Conservation (phyloP, 1,139 yeast genomes). For the Candida mesenterica region DNA sequence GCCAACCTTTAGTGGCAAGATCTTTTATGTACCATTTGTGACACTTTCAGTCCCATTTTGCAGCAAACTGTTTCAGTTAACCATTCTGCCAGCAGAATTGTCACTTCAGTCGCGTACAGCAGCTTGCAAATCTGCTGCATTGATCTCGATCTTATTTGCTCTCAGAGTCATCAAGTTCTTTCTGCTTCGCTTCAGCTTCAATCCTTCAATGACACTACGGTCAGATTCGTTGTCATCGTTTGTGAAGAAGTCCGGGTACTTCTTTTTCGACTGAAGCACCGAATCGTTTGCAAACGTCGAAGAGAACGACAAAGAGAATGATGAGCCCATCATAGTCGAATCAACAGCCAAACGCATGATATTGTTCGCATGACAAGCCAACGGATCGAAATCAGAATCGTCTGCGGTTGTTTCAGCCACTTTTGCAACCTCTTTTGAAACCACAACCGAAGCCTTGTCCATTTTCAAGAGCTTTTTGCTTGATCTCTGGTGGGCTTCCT, state of each 20-base stretch:
- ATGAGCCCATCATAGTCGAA: constrained; percentile 47
- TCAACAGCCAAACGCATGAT: constrained; percentile 51
- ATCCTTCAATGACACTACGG: constrained; percentile 29
- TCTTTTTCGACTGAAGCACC: constrained; percentile 19
- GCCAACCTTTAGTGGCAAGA: too few species aligned
- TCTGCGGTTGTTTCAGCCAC: constrained; percentile 15
- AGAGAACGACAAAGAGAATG: constrained; percentile 35
- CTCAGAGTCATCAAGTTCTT: constrained; percentile 17
- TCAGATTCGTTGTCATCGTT: constrained; percentile 31
- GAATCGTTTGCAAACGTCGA: constrained; percentile 37
- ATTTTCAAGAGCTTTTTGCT: constrained; percentile 16
- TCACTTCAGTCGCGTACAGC: constrained; percentile 22
- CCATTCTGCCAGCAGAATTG: neutral
- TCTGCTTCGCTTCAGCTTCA: constrained; percentile 21
- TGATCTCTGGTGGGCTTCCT: constrained; percentile 14
- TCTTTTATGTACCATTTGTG: too few species aligned
- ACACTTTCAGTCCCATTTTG: too few species aligned
- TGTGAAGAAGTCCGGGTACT: constrained; percentile 14
- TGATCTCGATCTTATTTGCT: constrained; percentile 32
- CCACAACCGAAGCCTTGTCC: constrained; percentile 20
- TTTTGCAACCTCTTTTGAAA: constrained; percentile 7
- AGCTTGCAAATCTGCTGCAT: constrained; percentile 36
- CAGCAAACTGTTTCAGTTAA: neutral
- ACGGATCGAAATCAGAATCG: constrained; percentile 35
- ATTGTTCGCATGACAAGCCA: constrained; percentile 50